These are phyloP conservation scores for Pyrus pyrifolia DNA, from an alignment of 306 rosid species.

Conservation along the genomic window DNA sequence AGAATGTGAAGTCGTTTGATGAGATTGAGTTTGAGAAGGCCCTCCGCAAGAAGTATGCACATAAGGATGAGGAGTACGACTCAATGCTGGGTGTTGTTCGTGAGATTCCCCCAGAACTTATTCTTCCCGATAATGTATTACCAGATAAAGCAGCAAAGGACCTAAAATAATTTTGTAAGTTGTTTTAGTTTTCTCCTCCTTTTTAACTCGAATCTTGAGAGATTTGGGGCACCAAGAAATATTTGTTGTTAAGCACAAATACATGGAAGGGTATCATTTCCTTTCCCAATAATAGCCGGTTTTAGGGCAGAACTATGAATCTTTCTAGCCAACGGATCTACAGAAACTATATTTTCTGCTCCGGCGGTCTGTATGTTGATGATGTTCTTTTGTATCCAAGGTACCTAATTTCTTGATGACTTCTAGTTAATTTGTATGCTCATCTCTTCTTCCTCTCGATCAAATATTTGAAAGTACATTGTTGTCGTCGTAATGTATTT, in stretches of 20 bases:
- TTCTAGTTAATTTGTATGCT: background rate
- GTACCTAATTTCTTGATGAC: constrained; percentile 6
- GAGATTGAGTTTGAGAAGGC: constrained; percentile 72
- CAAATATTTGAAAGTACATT: background rate
- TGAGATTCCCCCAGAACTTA: constrained; percentile 58
- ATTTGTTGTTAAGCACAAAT: constrained; percentile 39
- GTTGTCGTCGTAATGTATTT: too few species aligned
- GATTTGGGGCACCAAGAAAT: constrained; percentile 28
- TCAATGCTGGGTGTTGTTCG: constrained; percentile 55
- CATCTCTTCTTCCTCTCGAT: background rate
- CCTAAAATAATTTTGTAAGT: constrained; percentile 9
- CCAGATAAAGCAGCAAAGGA: constrained; percentile 56
- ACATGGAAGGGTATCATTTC: constrained; percentile 44
- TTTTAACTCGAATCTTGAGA: constrained; percentile 29
- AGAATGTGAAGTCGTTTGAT: constrained; percentile 70
- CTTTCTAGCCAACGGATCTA: constrained; percentile 24
- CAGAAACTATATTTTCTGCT: constrained; percentile 22
- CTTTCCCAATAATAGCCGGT: constrained; percentile 59
- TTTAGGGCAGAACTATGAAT: constrained; percentile 35
- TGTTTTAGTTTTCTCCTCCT: constrained; percentile 5
- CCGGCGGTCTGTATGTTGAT: constrained; percentile 30
- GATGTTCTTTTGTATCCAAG: constrained; percentile 30
- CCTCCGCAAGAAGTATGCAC: constrained; percentile 67
- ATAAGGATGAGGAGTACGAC: constrained; percentile 56
- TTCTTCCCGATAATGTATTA: constrained; percentile 55